Base-by-base conservation (phyloP, 257 asterid genomes). In the Asclepias syriaca region DNA sequence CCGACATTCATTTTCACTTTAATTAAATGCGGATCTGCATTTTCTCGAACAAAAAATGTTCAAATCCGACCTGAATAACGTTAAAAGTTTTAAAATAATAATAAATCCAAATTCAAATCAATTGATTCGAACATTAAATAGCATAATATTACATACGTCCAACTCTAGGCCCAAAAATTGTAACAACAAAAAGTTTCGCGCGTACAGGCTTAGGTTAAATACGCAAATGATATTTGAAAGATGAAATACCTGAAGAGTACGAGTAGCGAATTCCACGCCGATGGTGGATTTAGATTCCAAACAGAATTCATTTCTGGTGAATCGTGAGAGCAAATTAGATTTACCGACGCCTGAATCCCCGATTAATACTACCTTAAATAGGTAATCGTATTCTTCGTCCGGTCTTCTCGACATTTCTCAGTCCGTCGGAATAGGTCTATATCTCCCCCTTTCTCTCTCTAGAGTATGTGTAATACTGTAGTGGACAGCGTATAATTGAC, bases 251-350 rank as follows among this genome's bases (percentile, higher is more conserved):
- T 84, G 85, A 34, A 84, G 87, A 3, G 85, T 81, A 13, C 87
- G 87, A 68, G 87, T 84, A 55, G 87, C 87, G 81, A 84, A 84
- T 69, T 84, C 87, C 65, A 84, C 87, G 74, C 87, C 87, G 66
- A 84, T 84, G 66, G 87, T 84, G 75, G 87, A 84, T 77, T 84
- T 84, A 66, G 85, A 84, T 48, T 84, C 87, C 74, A 84, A 72
- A 68, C 81, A 70, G 77, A 84, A 84, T 55, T 84, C 87, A 46
- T 84, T 84, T 66, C 87, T 73, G 64, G 87, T 84, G 73, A 84
- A 84, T 69, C 87, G 80, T 50, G 87, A 84, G 3, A 84, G 84
- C 59, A 84, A 27, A 39, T 81, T 81, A 5, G 88, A 84, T 66
- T 84, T 84, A 0, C 88, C 85, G 6, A 81, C 88, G 2, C 84